Evolutionary conservation across 768 basidiomycete species (phyloP).

Genomic region (Suillus subaureus): DNA sequence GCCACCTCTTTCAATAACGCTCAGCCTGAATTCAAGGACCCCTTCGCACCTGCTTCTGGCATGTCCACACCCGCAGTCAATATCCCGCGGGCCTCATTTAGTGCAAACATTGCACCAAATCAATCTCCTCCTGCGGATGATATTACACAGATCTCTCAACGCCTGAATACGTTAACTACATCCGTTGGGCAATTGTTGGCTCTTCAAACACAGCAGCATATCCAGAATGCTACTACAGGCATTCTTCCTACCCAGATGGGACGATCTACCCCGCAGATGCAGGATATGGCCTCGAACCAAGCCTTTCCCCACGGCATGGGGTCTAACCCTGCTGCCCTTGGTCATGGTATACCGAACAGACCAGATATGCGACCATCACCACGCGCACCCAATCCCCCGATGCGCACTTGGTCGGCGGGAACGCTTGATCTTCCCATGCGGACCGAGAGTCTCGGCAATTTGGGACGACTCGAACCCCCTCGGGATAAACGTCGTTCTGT

Average conservation of each 20-base stretch:
- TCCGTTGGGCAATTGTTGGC: constrained; percentile 86
- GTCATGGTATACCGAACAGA: constrained; percentile 65
- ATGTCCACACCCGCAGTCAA: constrained; percentile 39
- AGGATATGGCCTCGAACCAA: constrained; percentile 50
- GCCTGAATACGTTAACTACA: constrained; percentile 76
- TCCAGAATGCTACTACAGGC: constrained; percentile 48
- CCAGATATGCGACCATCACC: constrained; percentile 61
- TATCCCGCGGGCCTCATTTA: constrained; percentile 61
- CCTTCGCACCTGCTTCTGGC: constrained; percentile 55
- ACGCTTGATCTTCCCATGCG: constrained; percentile 74
- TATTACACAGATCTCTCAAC: constrained; percentile 73
- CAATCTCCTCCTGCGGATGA: constrained; percentile 70
- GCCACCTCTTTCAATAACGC: constrained; percentile 22
- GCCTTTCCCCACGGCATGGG: constrained; percentile 39
- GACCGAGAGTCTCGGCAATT: constrained; percentile 39
- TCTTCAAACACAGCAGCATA: constrained; percentile 71
- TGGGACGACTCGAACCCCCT: constrained; percentile 40
- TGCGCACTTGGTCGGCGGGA: constrained; percentile 86
- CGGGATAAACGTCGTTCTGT: constrained; percentile 81
- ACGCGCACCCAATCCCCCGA: constrained; percentile 69
- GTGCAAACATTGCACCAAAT: constrained; percentile 72
- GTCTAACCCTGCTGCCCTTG: constrained; percentile 44
- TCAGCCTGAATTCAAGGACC: constrained; percentile 83
- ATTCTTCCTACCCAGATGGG: constrained; percentile 32
- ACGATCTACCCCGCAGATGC: constrained; percentile 34